Percentiles rank a stretch among this genome's conserved stretches.
These are phyloP conservation scores for Leccinum fibrillosum DNA, from an alignment of 768 basidiomycete genomes.

Conservation along the genomic window DNA sequence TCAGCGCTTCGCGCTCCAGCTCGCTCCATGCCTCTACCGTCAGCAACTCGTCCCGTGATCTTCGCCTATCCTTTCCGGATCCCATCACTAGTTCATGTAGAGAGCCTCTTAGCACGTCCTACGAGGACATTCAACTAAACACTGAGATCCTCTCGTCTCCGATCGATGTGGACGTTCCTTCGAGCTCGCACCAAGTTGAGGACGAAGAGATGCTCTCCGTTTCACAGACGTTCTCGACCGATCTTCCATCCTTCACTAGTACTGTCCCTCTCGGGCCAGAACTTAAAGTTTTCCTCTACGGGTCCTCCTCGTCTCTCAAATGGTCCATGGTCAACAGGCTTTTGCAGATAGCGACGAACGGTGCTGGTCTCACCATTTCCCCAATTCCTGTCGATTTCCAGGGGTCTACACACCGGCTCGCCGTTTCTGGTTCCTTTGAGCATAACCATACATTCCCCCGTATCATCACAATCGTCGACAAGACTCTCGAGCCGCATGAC, in stretches of 20 bases:
- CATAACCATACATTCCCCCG: conserved; percentile 27
- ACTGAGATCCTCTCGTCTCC: conserved; percentile 31
- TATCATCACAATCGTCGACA: conserved; percentile 39
- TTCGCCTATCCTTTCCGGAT: conserved; percentile 81
- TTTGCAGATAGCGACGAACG: conserved; percentile 50
- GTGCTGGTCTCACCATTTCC: conserved; percentile 30
- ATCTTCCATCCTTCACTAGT: conserved; percentile 25
- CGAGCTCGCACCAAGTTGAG: conserved; percentile 19
- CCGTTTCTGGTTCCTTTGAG: conserved; percentile 26
- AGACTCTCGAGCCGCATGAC: conserved; percentile 21
- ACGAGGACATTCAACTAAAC: conserved; percentile 46
- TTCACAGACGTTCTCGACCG: conserved; percentile 25
- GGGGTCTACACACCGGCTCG: conserved; percentile 23
- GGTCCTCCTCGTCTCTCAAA: conserved; percentile 53
- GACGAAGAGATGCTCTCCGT: conserved; percentile 32
- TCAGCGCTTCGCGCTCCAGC: conserved; percentile 70
- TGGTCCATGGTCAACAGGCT: conserved; percentile 60
- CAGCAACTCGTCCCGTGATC: conserved; percentile 65
- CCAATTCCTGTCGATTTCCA: conserved; percentile 20
- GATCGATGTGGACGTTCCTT: conserved; percentile 15
- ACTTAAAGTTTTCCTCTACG: conserved; percentile 68
- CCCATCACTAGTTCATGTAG: conserved; percentile 71
- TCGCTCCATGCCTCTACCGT: conserved; percentile 51
- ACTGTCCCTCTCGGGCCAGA: conserved; percentile 31
- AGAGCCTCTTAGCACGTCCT: conserved; percentile 55